These are phyloP conservation scores for Lentinula lateritia DNA, from an alignment of 768 basidiomycete genomes.

Conservation along the genomic window DNA sequence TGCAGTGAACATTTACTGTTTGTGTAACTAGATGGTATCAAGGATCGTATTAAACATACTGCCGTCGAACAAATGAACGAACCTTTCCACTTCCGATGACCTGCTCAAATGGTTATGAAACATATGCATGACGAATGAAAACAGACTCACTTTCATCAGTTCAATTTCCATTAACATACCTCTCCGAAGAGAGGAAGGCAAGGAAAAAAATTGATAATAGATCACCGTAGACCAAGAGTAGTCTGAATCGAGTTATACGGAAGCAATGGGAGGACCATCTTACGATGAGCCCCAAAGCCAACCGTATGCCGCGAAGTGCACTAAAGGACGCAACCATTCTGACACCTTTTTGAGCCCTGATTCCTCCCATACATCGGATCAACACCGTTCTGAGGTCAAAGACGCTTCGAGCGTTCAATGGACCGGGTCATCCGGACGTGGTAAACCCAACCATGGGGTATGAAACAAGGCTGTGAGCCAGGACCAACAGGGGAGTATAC, in stretches of 20 bases:
- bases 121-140: no score
- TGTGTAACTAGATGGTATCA: no score
- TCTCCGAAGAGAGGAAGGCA: background rate
- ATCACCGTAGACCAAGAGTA: conserved; percentile 4
- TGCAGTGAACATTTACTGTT: no score
- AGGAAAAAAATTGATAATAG: background rate
- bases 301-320: conserved; percentile 8
- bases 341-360: background rate
- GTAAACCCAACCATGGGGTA: background rate
- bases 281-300: background rate
- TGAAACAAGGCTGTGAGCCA: background rate
- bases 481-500: background rate
- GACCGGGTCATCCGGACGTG: background rate
- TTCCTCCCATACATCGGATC: background rate
- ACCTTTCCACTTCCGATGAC: no score
- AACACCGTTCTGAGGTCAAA: background rate
- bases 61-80: no score
- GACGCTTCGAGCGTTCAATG: no score
- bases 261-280: background rate
- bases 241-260: conserved; percentile 10
- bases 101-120: no score
- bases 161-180: background rate
- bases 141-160: background rate
- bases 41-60: no score
- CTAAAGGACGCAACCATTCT: conserved; percentile 3